phyloP scores from a whole-genome alignment of 176 grass and related monocot genomes.

The Phoenix roebelenii region DNA sequence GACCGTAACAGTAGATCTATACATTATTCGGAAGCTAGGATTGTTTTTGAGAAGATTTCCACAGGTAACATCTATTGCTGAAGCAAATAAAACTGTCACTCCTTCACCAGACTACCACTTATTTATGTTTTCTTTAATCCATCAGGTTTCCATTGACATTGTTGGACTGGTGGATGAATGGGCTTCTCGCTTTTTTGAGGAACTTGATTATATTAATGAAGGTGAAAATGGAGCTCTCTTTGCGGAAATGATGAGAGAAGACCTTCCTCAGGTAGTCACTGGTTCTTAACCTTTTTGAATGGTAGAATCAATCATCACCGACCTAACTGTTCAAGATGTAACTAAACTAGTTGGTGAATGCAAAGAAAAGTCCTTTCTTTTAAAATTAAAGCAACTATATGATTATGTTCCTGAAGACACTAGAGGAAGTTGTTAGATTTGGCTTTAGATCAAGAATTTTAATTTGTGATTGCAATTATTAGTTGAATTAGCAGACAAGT shows the following conservation, averaged over 20 bases:
- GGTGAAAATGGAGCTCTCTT: slow-evolving; percentile 76
- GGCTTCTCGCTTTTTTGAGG: slow-evolving; percentile 94
- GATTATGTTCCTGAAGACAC: too few species aligned
- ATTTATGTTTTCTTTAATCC: slow-evolving; percentile 1
- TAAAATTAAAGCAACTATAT: too few species aligned
- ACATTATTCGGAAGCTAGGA: slow-evolving; percentile 82
- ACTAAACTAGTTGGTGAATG: too few species aligned
- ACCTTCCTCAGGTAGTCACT: slow-evolving; percentile 77
- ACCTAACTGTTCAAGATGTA: too few species aligned
- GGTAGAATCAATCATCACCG: too few species aligned
- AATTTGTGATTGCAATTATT: too few species aligned
- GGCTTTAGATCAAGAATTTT: too few species aligned
- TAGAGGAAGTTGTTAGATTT: too few species aligned
- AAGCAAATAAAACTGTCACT: too few species aligned
- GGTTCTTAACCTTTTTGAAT: too few species aligned
- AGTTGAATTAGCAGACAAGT: too few species aligned
- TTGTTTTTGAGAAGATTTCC: slow-evolving; percentile 79
- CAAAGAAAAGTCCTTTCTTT: too few species aligned
- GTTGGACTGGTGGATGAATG: slow-evolving; percentile 96
- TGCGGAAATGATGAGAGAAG: slow-evolving; percentile 89
- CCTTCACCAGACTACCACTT: background rate
- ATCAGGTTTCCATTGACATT: slow-evolving; percentile 77
- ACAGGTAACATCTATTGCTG: slow-evolving; percentile 36
- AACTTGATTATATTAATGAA: slow-evolving; percentile 99
- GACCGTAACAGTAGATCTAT: slow-evolving; percentile 88